Percentiles rank a stretch among this genome's conserved stretches.
phyloP scores from a whole-genome alignment of 225 moss, liverwort and hornwort species.

The Sphagnum tenellum region DNA sequence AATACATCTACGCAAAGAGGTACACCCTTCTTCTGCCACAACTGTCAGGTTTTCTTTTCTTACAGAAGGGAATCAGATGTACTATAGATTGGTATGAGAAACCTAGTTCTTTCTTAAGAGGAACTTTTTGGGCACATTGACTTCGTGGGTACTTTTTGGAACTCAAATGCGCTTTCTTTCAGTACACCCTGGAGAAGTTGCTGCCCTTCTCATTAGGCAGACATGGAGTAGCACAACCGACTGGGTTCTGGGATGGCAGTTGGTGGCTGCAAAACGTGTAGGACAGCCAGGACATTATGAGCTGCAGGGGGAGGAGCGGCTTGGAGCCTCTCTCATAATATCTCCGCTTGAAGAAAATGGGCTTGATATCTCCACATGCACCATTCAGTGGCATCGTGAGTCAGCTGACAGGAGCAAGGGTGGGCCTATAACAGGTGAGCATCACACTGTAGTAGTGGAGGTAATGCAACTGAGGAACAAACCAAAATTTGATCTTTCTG shows the following conservation, averaged over 20 bases:
- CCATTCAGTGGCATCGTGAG: constrained; percentile 78
- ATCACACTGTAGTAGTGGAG: no score
- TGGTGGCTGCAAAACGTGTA: constrained; percentile 52
- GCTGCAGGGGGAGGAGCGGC: constrained; percentile 53
- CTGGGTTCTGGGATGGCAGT: constrained; percentile 12
- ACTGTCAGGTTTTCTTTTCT: no score
- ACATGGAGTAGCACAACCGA: not conserved
- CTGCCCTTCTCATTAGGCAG: no score
- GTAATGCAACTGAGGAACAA: no score
- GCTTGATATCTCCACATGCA: constrained; percentile 59
- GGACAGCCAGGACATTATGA: constrained; percentile 52
- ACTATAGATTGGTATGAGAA: no score
- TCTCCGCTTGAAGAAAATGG: constrained; percentile 34
- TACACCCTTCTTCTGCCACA: constrained; percentile 1
- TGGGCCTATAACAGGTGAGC: constrained; percentile 71
- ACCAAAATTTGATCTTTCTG: no score
- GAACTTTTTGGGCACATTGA: no score
- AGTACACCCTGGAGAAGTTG: no score
- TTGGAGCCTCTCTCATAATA: constrained; percentile 56
- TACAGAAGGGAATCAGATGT: no score
- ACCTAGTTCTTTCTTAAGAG: no score
- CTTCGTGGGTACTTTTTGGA: no score
- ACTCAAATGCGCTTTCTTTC: no score
- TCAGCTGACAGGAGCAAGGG: constrained; percentile 57
- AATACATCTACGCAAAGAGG: constrained; percentile 49